Evolutionary conservation across 192 early-diverging fungal genomes (phyloP).

Genomic region (Gigaspora rosea): DNA sequence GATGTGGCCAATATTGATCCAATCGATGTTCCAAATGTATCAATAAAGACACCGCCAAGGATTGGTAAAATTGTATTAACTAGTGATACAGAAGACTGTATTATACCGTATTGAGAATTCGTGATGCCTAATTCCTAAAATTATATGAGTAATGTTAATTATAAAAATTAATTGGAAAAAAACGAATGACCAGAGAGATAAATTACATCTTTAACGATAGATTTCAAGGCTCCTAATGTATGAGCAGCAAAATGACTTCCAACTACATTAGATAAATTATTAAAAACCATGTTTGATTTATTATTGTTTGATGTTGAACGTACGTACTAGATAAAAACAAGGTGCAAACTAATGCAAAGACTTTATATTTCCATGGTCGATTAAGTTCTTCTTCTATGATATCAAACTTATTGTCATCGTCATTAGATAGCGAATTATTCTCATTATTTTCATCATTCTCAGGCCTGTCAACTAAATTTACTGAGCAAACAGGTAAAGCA

Average conservation of each 20-base stretch:
- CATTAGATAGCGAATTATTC: too few species aligned
- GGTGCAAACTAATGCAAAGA: conserved; percentile 58
- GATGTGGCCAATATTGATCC: conserved; percentile 62
- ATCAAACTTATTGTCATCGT: too few species aligned
- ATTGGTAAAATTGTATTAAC: conserved; percentile 68
- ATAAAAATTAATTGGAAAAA: background rate
- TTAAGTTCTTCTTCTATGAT: background rate
- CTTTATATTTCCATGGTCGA: conserved; percentile 50
- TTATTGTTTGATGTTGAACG: background rate
- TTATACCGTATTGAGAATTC: conserved; percentile 66
- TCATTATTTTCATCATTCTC: background rate
- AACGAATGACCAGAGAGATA: background rate
- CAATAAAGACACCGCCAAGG: conserved; percentile 66
- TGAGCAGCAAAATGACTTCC: conserved; percentile 73
- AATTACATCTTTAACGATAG: conserved; percentile 64
- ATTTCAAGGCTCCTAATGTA: conserved; percentile 68
- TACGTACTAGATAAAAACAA: conserved; percentile 62
- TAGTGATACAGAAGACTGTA: conserved; percentile 65
- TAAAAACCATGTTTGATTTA: background rate
- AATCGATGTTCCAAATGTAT: conserved; percentile 61
- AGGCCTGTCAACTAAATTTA: background rate
- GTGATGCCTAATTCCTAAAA: conserved; percentile 62
- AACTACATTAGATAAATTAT: conserved; percentile 42
- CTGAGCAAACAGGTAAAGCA: too few species aligned
- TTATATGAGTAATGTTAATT: background rate